A percentile compares a stretch with the other conserved stretches of the same genome.
Evolutionary conservation across 176 grass and related monocot genomes (phyloP).

Genomic region (Oryza rufipogon): DNA sequence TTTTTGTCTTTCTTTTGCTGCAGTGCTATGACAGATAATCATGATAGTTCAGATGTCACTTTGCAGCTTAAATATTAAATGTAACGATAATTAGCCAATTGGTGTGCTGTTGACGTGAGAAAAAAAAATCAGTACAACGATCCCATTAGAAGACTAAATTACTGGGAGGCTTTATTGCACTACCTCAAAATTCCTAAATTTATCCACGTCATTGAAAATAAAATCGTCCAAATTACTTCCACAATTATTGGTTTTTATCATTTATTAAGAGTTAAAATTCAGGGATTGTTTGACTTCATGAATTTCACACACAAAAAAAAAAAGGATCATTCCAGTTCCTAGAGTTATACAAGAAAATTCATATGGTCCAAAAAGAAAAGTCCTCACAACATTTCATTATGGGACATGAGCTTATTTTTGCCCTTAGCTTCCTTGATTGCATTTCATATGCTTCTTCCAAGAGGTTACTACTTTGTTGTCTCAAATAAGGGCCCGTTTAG

Average conservation of each 20-base stretch:
- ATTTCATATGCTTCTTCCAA: too few relatives aligned
- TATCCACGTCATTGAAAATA: neutral
- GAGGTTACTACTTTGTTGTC: too few relatives aligned
- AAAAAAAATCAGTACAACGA: neutral
- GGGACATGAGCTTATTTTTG: neutral
- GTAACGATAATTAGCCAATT: neutral
- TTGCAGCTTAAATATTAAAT: neutral
- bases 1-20: neutral
- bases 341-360: neutral
- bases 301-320: neutral
- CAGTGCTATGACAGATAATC: neutral
- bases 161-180: neutral
- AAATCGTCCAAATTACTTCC: neutral
- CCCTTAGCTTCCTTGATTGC: neutral
- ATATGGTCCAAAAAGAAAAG: neutral
- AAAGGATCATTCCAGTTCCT: neutral
- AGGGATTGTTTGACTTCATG: neutral
- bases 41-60: constrained; percentile 35
- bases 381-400: neutral
- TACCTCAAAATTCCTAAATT: neutral
- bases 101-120: neutral
- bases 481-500: too few relatives aligned
- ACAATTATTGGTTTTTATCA: neutral
- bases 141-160: neutral
- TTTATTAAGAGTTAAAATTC: neutral